Percentiles rank a stretch among this genome's conserved stretches.
Conservation (phyloP, 805 yeast genomes). For the Saccharomycopsis capsularis region DNA sequence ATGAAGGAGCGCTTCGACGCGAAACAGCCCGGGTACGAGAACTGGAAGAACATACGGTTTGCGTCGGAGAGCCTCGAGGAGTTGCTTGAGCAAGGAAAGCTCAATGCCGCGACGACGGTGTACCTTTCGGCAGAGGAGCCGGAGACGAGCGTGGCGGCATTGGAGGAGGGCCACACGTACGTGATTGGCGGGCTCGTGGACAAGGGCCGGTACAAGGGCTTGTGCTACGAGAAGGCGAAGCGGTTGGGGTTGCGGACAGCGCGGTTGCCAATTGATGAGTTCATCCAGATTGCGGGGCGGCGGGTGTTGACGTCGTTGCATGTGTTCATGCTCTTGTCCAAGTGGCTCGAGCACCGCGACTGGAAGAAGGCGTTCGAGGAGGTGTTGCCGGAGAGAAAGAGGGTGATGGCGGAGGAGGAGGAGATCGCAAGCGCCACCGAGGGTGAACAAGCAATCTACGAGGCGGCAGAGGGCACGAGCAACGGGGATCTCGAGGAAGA, state of each 20-base stretch:
- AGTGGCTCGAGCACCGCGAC: conserved; percentile 69
- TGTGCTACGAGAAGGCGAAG: conserved; percentile 79
- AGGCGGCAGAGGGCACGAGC: too few species aligned
- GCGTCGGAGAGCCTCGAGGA: conserved; percentile 33
- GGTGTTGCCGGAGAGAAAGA: conserved; percentile 80
- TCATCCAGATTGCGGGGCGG: conserved; percentile 74
- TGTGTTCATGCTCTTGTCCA: conserved; percentile 80
- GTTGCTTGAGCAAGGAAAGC: conserved; percentile 29
- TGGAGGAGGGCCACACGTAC: conserved; percentile 68
- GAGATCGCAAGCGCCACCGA: too few species aligned
- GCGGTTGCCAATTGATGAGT: conserved; percentile 81
- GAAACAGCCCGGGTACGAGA: conserved; percentile 43
- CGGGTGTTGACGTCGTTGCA: conserved; percentile 90
- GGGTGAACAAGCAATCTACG: too few species aligned
- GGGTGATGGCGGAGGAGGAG: conserved; percentile 27
- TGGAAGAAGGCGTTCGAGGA: conserved; percentile 85
- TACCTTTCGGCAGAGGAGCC: conserved; percentile 88
- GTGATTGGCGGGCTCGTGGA: conserved; percentile 95
- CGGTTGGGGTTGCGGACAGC: conserved; percentile 63
- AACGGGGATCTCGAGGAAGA: too few species aligned
- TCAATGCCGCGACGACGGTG: conserved; percentile 31
- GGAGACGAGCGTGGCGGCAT: conserved; percentile 45
- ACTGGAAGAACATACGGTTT: conserved; percentile 65
- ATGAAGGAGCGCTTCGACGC: conserved; percentile 67
- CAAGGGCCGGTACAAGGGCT: conserved; percentile 76